Base-by-base conservation (phyloP, 2,329 filamentous ascomycete genomes). In the Penicillium sp. region DNA sequence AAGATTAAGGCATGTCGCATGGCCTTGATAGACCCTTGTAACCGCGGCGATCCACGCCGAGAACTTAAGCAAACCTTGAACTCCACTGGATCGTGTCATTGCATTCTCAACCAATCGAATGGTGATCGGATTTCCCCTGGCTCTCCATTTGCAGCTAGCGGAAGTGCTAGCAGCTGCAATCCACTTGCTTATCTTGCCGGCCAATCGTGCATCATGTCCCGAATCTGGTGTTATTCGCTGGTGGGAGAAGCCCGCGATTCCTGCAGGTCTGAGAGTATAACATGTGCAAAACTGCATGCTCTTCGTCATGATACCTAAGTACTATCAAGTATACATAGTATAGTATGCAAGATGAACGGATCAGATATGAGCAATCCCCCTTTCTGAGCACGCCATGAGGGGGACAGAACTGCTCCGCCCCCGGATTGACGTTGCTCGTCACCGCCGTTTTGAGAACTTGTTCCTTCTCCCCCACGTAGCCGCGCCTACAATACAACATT, bases 111-210 rank as follows among this genome's bases (percentile, higher is more conserved):
- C 56, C 58, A 60, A 58, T 60, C 42, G 50, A 4, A 3, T 6
- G 1, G 4, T 0, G 5, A 4, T 2, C 8, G 15, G 3, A 8
- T 18, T 38, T 42, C 46, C 50, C 45, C 52, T 59, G 46, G 35
- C 42, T 46, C 44, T n/a, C 48, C 53, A 13, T 37, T 49, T 28
- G n/a, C 29, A 32, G 47, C 50, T 51, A 54, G 47, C 33, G 20
- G 15, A 13, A 18, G 23, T 46, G 44, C 50, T 53, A 55, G 44
- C 25, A 32, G 39, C 35, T 43, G 24, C n/a, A n/a, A 42, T 38
- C 58, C 58, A 60, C 55, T 61, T 60, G 53, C 58, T 61, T 61
- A 59, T 61, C 53, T 60, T 20, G 3, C 23, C 28, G 18, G 3
- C 58, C 55, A 61, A 61, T 61, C 45, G 55, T 6, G 28, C 38